These are phyloP conservation scores for Carallia pectinifolia DNA, from an alignment of 345 rosid species.

Conservation along the genomic window DNA sequence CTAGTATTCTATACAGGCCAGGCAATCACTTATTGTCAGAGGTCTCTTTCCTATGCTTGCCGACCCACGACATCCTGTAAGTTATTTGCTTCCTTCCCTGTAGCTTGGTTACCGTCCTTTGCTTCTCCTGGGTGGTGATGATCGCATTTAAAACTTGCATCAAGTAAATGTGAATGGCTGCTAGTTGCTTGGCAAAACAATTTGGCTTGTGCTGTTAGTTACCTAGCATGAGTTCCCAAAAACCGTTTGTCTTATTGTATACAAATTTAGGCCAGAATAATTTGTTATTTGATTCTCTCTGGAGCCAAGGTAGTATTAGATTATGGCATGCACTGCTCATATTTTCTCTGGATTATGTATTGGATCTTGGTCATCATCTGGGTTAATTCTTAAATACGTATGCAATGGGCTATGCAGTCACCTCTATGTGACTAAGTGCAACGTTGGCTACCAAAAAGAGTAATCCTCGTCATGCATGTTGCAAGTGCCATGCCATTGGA, in stretches of 20 bases:
- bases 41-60: slow-evolving; percentile 93
- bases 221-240: no score
- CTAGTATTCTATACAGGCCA: slow-evolving; percentile 45
- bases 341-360: background rate
- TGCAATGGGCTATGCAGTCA: no score
- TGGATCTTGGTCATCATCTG: no score
- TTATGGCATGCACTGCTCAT: background rate
- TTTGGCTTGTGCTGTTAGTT: no score
- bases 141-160: background rate
- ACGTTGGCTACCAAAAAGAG: no score
- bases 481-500: no score
- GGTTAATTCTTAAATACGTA: no score
- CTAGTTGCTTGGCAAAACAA: no score
- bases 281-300: background rate
- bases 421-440: no score
- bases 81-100: slow-evolving; percentile 18
- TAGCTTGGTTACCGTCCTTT: background rate
- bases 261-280: background rate
- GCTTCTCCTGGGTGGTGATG: background rate
- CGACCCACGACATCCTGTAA: slow-evolving; percentile 80
- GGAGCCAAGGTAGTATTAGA: background rate
- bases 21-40: slow-evolving; percentile 79
- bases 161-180: no score
- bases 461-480: no score
- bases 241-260: no score